phyloP scores from a whole-genome alignment of 805 yeast genomes.

The Wickerhamiella musiphila region DNA sequence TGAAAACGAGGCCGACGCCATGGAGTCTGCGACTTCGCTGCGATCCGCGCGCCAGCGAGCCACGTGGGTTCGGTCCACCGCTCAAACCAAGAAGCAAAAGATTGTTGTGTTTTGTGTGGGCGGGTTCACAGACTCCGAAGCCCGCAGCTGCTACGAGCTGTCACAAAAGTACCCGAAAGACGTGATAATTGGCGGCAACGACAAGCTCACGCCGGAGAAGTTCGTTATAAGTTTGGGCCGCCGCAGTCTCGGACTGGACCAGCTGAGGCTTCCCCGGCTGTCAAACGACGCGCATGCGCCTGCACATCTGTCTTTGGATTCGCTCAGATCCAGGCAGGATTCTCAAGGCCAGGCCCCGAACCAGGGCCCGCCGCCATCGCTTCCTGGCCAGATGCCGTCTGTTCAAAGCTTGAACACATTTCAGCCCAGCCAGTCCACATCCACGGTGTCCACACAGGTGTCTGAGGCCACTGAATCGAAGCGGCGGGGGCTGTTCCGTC shows the following conservation, averaged over 20 bases:
- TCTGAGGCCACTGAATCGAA: no score
- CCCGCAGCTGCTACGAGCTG: slow-evolving; percentile 57
- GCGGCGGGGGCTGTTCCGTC: slow-evolving; percentile 1
- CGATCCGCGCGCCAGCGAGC: slow-evolving; percentile 60
- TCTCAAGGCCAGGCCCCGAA: no score
- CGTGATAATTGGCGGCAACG: slow-evolving; percentile 67
- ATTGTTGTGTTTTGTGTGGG: slow-evolving; percentile 75
- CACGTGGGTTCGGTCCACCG: slow-evolving; percentile 46
- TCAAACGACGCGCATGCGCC: slow-evolving; percentile 19
- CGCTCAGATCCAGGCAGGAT: no score
- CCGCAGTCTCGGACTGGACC: slow-evolving; percentile 16
- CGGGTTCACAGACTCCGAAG: slow-evolving; percentile 72
- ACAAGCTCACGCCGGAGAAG: slow-evolving; percentile 31
- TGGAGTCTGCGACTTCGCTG: slow-evolving; percentile 33
- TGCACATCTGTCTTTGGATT: no score
- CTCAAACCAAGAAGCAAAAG: slow-evolving; percentile 38
- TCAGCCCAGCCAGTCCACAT: no score
- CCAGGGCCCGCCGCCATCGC: no score
- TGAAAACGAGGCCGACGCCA: slow-evolving; percentile 21
- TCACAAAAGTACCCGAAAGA: slow-evolving; percentile 41
- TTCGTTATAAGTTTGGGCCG: slow-evolving; percentile 19
- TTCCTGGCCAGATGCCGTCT: no score
- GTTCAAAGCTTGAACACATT: no score
- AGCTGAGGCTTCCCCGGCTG: slow-evolving; percentile 19
- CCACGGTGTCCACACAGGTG: no score